Percentiles rank a stretch among this genome's conserved stretches.
Evolutionary conservation across 768 basidiomycete species (phyloP).

Genomic region (Pholiota molesta): DNA sequence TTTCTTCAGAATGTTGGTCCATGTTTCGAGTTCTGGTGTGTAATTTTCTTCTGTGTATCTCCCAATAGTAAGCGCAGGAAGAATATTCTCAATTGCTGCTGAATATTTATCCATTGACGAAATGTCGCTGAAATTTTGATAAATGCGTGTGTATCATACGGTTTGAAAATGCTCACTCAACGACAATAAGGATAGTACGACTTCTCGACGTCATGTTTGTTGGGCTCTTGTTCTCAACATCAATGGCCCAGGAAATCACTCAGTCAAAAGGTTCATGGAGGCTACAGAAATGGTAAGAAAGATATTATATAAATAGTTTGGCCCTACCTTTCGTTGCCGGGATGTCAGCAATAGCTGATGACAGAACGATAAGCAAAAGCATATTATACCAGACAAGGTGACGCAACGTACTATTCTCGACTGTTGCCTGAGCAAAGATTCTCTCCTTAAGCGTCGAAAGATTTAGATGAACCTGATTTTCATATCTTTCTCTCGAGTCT

Average conservation of each 20-base stretch:
- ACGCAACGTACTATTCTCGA: conserved; percentile 38
- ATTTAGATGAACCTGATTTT: conserved; percentile 18
- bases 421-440: conserved; percentile 34
- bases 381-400: not conserved
- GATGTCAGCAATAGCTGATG: conserved; percentile 36
- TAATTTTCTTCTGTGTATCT: conserved; percentile 29
- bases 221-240: conserved; percentile 25
- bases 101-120: conserved; percentile 23
- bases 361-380: not conserved
- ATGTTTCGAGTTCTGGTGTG: conserved; percentile 21
- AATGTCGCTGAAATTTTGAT: conserved; percentile 23
- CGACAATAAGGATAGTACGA: conserved; percentile 33
- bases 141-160: not conserved
- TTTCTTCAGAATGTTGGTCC: conserved; percentile 23
- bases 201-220: conserved; percentile 17
- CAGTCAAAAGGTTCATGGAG: conserved; percentile 27
- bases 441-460: conserved; percentile 25
- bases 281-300: conserved; percentile 22
- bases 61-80: conserved; percentile 24
- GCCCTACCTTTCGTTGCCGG: conserved; percentile 30
- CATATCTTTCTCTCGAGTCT: conserved; percentile 26
- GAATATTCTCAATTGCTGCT: conserved; percentile 22
- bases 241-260: conserved; percentile 32
- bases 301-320: not conserved
- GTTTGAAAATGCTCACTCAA: conserved; percentile 29